These are phyloP conservation scores for Neonectria magnoliae DNA, from an alignment of 2,329 filamentous ascomycete species.

Conservation along the genomic window DNA sequence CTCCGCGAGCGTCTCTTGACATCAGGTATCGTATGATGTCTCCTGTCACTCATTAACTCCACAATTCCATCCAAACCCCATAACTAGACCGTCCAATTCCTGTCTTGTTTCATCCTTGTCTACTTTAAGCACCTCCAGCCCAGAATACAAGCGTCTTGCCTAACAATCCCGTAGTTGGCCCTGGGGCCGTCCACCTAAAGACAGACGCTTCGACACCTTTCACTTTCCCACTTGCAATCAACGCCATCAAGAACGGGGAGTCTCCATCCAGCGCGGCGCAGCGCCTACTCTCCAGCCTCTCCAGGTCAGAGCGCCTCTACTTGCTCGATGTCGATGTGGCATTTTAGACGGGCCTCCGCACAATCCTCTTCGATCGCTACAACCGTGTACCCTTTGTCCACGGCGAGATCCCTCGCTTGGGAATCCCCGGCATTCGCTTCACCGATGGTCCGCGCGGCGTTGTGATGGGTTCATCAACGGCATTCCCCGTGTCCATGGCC, in stretches of 20 bases:
- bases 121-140: too few species aligned
- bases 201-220: neutral
- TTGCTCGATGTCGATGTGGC: conserved; percentile 22
- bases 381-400: conserved; percentile 23
- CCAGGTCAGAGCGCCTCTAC: neutral
- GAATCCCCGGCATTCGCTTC: conserved; percentile 29
- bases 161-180: neutral
- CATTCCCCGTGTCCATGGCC: conserved; percentile 34
- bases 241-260: neutral
- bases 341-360: conserved; percentile 16
- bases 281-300: neutral
- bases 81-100: too few species aligned
- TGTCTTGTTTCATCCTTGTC: too few species aligned
- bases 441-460: conserved; percentile 31
- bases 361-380: conserved; percentile 8
- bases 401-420: conserved; percentile 27
- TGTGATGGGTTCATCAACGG: conserved; percentile 27
- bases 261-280: neutral
- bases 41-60: too few species aligned
- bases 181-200: neutral
- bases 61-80: too few species aligned
- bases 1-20: too few species aligned
- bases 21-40: too few species aligned
- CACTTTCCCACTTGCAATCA: neutral
- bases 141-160: neutral